Conservation (phyloP, 345 rosid species). For the Citrus sp. region DNA sequence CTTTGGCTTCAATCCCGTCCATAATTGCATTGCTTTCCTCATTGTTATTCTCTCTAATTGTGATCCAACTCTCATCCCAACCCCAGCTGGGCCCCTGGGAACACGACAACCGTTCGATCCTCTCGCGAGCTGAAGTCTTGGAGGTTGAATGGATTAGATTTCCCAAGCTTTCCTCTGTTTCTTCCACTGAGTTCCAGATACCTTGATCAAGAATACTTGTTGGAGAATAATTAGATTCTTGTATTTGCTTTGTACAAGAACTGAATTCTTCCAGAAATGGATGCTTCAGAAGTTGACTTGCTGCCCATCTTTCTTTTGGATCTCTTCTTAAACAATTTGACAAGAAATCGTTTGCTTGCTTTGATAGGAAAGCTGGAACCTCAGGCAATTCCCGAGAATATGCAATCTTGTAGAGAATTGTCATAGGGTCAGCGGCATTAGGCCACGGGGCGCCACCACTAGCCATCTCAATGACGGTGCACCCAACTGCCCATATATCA, state of each 20-base stretch:
- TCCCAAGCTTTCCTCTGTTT: conserved; percentile 28
- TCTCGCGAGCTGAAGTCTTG: conserved; percentile 29
- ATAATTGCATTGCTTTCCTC: conserved; percentile 21
- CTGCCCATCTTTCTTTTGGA: conserved; percentile 50
- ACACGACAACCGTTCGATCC: conserved; percentile 45
- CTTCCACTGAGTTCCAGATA: conserved; percentile 59
- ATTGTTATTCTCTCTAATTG: conserved; percentile 30
- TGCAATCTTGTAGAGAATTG: conserved; percentile 43
- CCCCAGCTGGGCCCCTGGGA: conserved; percentile 38
- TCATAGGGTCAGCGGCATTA: conserved; percentile 32
- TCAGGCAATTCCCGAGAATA: conserved; percentile 45
- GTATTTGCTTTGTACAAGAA: conserved; percentile 15
- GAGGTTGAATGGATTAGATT: conserved; percentile 13
- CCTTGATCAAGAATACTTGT: conserved; percentile 70
- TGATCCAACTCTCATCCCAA: conserved; percentile 51
- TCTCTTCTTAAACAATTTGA: conserved; percentile 52
- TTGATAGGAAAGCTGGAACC: conserved; percentile 41
- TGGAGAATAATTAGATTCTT: conserved; percentile 51
- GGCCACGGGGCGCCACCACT: conserved; percentile 54
- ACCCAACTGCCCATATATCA: conserved; percentile 78
- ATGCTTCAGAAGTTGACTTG: conserved; percentile 45
- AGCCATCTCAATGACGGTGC: conserved; percentile 78
- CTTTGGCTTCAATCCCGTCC: conserved; percentile 19
- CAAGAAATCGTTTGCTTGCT: conserved; percentile 57
- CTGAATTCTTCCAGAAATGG: conserved; percentile 34